These are phyloP conservation scores for Lyophyllum shimeji DNA, from an alignment of 768 basidiomycete species.

Conservation along the genomic window DNA sequence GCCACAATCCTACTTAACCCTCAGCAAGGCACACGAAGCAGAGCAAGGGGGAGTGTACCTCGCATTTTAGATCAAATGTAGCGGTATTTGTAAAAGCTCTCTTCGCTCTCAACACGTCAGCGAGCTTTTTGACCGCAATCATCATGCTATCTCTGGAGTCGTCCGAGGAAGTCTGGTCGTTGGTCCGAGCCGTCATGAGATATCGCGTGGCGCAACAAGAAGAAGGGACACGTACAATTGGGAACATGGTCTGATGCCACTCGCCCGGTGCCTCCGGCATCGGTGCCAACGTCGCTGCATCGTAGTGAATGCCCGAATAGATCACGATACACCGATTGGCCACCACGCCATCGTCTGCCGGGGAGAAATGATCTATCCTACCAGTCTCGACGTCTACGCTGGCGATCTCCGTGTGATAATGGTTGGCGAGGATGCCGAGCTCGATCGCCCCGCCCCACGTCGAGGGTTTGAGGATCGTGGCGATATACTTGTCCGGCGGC, in stretches of 20 bases:
- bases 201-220: not conserved
- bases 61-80: constrained; percentile 88
- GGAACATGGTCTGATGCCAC: constrained; percentile 89
- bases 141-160: constrained; percentile 53
- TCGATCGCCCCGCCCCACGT: constrained; percentile 98
- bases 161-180: constrained; percentile 26
- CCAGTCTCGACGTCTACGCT: constrained; percentile 93
- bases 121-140: constrained; percentile 67
- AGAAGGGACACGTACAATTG: constrained; percentile 41
- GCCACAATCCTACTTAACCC: constrained; percentile 62
- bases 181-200: not conserved
- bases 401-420: constrained; percentile 84
- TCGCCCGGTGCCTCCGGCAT: constrained; percentile 71
- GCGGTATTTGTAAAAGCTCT: constrained; percentile 90
- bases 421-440: constrained; percentile 77
- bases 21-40: not conserved
- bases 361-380: constrained; percentile 78
- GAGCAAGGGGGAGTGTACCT: constrained; percentile 48
- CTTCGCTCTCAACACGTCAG: constrained; percentile 67
- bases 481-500: constrained; percentile 71
- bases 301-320: constrained; percentile 97
- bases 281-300: constrained; percentile 84
- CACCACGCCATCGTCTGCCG: constrained; percentile 39
- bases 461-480: constrained; percentile 73
- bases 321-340: constrained; percentile 69